These are phyloP conservation scores for Eimeria acervulina DNA, from an alignment of 169 alveolate genomes.

Conservation along the genomic window DNA sequence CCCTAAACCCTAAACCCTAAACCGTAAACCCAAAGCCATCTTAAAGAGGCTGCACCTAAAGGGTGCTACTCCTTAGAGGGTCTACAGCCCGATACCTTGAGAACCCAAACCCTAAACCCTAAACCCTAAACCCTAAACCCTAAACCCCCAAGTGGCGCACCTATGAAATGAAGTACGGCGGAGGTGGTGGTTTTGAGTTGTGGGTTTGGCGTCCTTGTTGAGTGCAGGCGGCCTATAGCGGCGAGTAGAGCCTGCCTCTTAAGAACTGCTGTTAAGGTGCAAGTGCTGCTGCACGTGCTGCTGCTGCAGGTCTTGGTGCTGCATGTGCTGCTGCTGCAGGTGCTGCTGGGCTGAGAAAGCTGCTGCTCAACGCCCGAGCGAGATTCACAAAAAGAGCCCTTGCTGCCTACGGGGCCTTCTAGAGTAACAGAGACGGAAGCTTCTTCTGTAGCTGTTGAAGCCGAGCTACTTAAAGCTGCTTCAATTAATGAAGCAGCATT, in stretches of 20 bases:
- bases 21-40: background rate
- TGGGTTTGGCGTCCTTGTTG: background rate
- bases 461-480: background rate
- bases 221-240: conserved; percentile 9
- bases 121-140: conserved; percentile 15
- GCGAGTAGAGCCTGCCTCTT: conserved; percentile 43
- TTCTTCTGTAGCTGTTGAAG: conserved; percentile 30
- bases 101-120: background rate
- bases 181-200: background rate
- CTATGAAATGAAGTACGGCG: conserved; percentile 36
- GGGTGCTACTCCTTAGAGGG: background rate
- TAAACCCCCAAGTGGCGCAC: background rate
- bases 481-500: background rate
- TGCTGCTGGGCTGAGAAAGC: background rate
- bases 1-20: no score
- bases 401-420: background rate
- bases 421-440: background rate
- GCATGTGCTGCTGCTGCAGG: background rate
- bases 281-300: background rate
- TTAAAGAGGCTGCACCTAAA: background rate
- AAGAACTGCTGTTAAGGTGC: conserved; percentile 23
- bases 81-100: background rate
- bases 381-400: background rate
- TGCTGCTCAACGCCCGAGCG: background rate
- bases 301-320: background rate